A percentile compares a stretch with the other conserved stretches of the same genome.
These are phyloP conservation scores for Elsinoe perseae DNA, from an alignment of 2,329 filamentous ascomycete species.

Conservation along the genomic window DNA sequence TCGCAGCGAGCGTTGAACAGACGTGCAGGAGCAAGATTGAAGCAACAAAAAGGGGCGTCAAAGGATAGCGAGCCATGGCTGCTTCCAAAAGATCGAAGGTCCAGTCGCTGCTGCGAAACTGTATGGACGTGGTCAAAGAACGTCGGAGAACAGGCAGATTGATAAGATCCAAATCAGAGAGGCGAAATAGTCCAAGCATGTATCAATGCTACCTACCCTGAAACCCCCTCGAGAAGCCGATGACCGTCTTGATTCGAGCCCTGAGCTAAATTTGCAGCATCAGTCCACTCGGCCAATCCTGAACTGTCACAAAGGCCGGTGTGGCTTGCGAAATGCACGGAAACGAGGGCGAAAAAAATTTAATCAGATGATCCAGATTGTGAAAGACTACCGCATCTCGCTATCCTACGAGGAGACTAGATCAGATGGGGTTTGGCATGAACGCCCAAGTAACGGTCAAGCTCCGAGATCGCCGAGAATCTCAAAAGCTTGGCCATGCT, in stretches of 20 bases:
- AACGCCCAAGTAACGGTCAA: constrained; percentile 4
- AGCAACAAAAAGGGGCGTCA: constrained; percentile 28
- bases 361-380: constrained; percentile 14
- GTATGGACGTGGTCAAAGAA: not conserved
- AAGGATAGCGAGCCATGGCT: not conserved
- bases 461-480: constrained; percentile 1
- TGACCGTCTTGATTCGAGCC: not conserved
- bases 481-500: constrained; percentile 6
- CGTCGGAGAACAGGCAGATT: constrained; percentile 13
- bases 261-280: not conserved
- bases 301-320: not conserved
- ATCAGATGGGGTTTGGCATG: not conserved
- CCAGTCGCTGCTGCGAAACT: too few relatives aligned
- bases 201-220: not conserved
- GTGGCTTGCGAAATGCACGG: constrained; percentile 5
- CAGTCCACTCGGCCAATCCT: not conserved
- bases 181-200: not conserved
- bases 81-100: not conserved
- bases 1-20: constrained; percentile 19
- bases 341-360: constrained; percentile 2
- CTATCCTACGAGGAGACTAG: not conserved
- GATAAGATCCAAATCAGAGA: constrained; percentile 19
- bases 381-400: not conserved
- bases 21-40: constrained; percentile 35
- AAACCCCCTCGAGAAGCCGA: not conserved